Base-by-base conservation (phyloP, 805 yeast genomes). In the Hanseniaspora jakobsenii region DNA sequence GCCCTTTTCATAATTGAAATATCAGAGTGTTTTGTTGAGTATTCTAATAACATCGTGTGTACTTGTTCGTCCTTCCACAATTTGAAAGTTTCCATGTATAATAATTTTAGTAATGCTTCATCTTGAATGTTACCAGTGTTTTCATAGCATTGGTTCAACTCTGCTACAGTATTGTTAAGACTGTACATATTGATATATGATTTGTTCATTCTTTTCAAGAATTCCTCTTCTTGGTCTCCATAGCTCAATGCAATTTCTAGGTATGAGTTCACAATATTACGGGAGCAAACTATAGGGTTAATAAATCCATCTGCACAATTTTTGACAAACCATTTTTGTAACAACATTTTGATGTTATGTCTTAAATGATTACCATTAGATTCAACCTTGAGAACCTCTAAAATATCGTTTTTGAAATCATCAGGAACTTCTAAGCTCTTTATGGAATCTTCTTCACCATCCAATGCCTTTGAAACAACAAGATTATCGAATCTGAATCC, bases 61-160 rank as follows among this genome's bases (percentile, higher is more conserved):
- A 29, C 37, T 10, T 26, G 10, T n/a, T 35, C 32, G 16, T 23
- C 14, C 28, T 35, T 42, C 39, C 46, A 42, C 7, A 32, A 21
- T 22, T 42, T 42, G 13, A 42, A 35, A 16, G 36, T 28, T 18
- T 42, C 46, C 4, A 34, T n/a, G 6, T 35, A 41, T 6, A 41
- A 8, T 4, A 13, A 3, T 35, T 42, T 36, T 8, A 42, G 12
- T 1, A 14, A 8, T 8, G 16, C 31, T 14, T n/a, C n/a, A n/a
- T n/a, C n/a, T n/a, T n/a, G n/a, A n/a, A n/a, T n/a, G n/a, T n/a
- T n/a, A n/a, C n/a, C n/a, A n/a, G n/a, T n/a, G n/a, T 31, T n/a
- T 2, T 12, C n/a, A 6, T n/a, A 24, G 2, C 17, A 14, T 4
- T 24, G 13, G 3, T 28, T 32, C 6, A 32, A 27, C 12, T 26